Evolutionary conservation across 2,329 filamentous ascomycete species (phyloP).

Genomic region (Hymenoscyphus fructigenus): DNA sequence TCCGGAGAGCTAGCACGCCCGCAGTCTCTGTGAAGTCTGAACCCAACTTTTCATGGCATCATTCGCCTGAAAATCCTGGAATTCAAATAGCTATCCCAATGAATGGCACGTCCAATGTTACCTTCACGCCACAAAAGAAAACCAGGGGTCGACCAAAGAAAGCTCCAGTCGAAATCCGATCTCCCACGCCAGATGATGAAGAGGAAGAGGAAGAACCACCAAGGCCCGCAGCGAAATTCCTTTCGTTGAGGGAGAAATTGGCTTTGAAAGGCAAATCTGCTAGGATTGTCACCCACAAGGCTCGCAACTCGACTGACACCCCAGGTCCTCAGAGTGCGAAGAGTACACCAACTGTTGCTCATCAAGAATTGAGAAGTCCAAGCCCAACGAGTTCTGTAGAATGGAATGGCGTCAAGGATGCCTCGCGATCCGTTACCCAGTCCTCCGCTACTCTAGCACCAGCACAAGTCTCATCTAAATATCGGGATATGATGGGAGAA

Average conservation of each 20-base stretch:
- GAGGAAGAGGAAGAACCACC: background rate
- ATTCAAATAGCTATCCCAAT: slow-evolving; percentile 9
- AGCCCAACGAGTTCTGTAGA: background rate
- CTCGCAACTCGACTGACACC: background rate
- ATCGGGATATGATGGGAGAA: background rate
- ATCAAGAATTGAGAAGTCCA: slow-evolving; percentile 3
- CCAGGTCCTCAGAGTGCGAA: background rate
- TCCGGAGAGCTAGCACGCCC: background rate
- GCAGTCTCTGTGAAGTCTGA: background rate
- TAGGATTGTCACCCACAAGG: slow-evolving; percentile 31
- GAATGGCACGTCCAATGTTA: slow-evolving; percentile 6
- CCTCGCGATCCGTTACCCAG: background rate
- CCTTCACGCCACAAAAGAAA: slow-evolving; percentile 22
- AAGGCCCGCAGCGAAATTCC: slow-evolving; percentile 16
- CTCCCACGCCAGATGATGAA: slow-evolving; percentile 8
- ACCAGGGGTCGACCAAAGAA: slow-evolving; percentile 31
- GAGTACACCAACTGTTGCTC: background rate
- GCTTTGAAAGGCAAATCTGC: slow-evolving; percentile 32
- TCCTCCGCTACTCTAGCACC: slow-evolving; percentile 4
- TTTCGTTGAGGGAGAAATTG: slow-evolving; percentile 34
- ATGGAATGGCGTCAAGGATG: slow-evolving; percentile 3
- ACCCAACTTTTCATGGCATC: slow-evolving; percentile 5
- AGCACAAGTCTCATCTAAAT: background rate
- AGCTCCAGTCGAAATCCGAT: slow-evolving; percentile 1
- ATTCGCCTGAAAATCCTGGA: slow-evolving; percentile 13